These are phyloP conservation scores for Aspergillus sp. DNA, from an alignment of 2,329 filamentous ascomycete genomes.

Conservation along the genomic window DNA sequence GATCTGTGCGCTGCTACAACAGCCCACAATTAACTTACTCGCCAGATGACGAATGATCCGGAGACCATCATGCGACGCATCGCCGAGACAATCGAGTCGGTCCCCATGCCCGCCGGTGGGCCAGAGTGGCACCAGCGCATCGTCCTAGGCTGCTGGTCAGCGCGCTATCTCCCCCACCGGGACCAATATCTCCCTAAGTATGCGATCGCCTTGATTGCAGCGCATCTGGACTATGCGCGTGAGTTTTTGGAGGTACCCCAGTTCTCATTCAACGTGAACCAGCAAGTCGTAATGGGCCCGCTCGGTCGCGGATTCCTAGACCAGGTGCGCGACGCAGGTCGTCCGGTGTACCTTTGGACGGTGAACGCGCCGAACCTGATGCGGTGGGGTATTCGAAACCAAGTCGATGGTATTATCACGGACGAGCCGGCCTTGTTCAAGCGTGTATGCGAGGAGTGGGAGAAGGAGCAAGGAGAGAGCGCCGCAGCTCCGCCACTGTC, in stretches of 20 bases:
- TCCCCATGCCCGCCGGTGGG: not conserved
- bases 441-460: not conserved
- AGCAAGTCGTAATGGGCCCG: not conserved
- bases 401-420: constrained; percentile 79
- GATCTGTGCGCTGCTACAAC: constrained; percentile 2
- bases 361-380: constrained; percentile 76
- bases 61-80: not conserved
- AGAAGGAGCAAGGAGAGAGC: not conserved
- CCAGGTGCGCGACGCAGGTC: constrained; percentile 25
- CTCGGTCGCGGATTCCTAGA: not conserved
- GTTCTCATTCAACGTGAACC: not conserved
- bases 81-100: not conserved
- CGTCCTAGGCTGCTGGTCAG: not conserved
- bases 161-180: not conserved
- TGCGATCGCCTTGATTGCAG: not conserved
- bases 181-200: not conserved
- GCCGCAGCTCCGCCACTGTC: not conserved
- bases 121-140: not conserved
- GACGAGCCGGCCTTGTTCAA: constrained; percentile 63
- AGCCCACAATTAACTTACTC: not conserved
- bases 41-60: not conserved
- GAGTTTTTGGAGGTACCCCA: not conserved
- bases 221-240: not conserved
- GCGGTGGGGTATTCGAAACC: constrained; percentile 70
- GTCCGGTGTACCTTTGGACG: constrained; percentile 78